phyloP scores from a whole-genome alignment of 306 rosid genomes.

The Sindora glabra region DNA sequence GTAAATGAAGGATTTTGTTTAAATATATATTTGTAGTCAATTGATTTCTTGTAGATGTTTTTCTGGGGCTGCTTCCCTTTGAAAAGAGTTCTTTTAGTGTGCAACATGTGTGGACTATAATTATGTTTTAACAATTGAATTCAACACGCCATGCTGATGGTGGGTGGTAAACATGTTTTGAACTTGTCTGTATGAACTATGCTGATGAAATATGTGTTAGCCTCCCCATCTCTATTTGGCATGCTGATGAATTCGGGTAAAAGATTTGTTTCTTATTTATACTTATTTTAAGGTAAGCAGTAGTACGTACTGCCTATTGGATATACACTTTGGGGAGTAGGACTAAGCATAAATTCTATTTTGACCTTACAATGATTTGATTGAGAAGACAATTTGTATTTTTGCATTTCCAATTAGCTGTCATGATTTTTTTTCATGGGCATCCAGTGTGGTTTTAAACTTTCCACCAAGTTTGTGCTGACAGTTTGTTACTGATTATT shows the following conservation, averaged over 20 bases:
- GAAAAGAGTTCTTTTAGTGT: no score
- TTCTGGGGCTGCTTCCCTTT: no score
- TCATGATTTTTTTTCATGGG: conserved; percentile 1
- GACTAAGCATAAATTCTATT: background rate
- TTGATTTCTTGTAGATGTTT: no score
- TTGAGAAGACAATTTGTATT: background rate
- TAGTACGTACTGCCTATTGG: background rate
- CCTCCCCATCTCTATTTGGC: background rate
- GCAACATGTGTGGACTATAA: no score
- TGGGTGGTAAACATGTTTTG: no score
- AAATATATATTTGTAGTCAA: no score
- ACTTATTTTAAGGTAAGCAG: no score
- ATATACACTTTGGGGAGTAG: background rate
- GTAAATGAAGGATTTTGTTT: background rate
- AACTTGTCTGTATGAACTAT: no score
- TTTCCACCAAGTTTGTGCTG: background rate
- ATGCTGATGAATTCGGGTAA: background rate
- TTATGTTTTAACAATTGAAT: no score
- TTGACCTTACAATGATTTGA: background rate
- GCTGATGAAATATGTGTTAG: no score
- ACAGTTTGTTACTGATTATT: conserved; percentile 3
- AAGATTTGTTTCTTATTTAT: no score
- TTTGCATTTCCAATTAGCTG: background rate
- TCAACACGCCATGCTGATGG: no score
- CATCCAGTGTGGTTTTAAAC: background rate